Evolutionary conservation across 176 grass and related monocot genomes (phyloP).

Genomic region (Chloris gayana): DNA sequence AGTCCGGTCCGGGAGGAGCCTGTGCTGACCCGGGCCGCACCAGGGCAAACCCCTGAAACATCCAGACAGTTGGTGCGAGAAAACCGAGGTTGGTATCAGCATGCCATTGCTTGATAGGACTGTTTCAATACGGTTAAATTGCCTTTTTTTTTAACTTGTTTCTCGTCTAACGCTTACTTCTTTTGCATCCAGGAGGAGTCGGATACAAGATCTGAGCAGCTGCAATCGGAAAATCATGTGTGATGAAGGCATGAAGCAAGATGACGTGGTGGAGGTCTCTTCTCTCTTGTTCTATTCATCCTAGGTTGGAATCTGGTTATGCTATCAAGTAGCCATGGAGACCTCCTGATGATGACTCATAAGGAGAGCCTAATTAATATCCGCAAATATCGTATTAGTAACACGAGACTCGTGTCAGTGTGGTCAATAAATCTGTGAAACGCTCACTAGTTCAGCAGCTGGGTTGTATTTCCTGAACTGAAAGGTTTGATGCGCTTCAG

Average conservation of each 20-base stretch:
- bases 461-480: not conserved
- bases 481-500: not conserved
- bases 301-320: slow-evolving; percentile 17
- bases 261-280: not conserved
- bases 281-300: slow-evolving; percentile 5
- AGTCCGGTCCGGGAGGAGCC: slow-evolving; percentile 46
- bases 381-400: not conserved
- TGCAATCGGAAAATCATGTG: not conserved
- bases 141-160: not conserved
- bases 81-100: slow-evolving; percentile 16
- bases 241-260: not conserved
- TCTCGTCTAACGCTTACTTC: not conserved
- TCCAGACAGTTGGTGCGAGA: slow-evolving; percentile 36
- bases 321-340: not conserved
- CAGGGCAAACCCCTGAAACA: slow-evolving; percentile 29
- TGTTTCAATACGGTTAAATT: not conserved
- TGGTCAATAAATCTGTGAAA: slow-evolving; percentile 6
- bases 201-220: slow-evolving; percentile 18
- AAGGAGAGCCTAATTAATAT: not conserved
- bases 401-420: not conserved
- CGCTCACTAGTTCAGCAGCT: not conserved
- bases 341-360: slow-evolving; percentile 19
- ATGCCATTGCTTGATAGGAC: not conserved
- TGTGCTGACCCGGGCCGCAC: slow-evolving; percentile 37
- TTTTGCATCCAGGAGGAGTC: slow-evolving; percentile 27